Percentiles rank a stretch among this genome's conserved stretches.
Evolutionary conservation across 257 asterid species (phyloP).

Genomic region (Gentiana straminea): DNA sequence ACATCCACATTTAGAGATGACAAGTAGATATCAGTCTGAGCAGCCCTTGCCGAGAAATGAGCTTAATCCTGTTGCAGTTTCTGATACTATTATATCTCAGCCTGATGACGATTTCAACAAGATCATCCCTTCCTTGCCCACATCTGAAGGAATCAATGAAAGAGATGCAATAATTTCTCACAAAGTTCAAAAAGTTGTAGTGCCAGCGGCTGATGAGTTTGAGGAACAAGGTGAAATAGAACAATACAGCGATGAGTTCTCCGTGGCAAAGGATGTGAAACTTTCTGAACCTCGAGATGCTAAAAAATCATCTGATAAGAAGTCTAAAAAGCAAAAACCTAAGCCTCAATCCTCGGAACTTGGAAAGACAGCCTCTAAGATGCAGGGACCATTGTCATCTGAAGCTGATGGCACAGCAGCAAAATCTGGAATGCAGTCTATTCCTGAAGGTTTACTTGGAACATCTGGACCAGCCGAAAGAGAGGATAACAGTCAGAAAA

Average conservation of each 20-base stretch:
- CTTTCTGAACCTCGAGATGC: conserved; percentile 36
- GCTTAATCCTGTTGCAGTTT: conserved; percentile 15
- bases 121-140: conserved; percentile 21
- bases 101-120: conserved; percentile 23
- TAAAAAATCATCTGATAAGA: conserved; percentile 67
- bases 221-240: conserved; percentile 25
- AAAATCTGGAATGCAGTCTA: conserved; percentile 23
- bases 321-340: conserved; percentile 74
- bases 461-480: conserved; percentile 30
- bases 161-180: conserved; percentile 15
- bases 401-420: conserved; percentile 27
- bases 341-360: conserved; percentile 43
- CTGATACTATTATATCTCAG: conserved; percentile 19
- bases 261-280: conserved; percentile 37
- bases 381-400: conserved; percentile 31
- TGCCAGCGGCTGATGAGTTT: conserved; percentile 17
- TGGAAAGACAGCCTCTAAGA: conserved; percentile 35
- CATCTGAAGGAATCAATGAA: conserved; percentile 10
- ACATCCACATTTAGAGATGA: conserved; percentile 16
- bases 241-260: conserved; percentile 23
- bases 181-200: conserved; percentile 18
- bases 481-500: conserved; percentile 22
- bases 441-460: conserved; percentile 22
- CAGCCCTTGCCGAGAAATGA: conserved; percentile 23
- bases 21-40: conserved; percentile 15